Base-by-base conservation (phyloP, 495 filamentous ascomycete species). In the Podospora didyma region DNA sequence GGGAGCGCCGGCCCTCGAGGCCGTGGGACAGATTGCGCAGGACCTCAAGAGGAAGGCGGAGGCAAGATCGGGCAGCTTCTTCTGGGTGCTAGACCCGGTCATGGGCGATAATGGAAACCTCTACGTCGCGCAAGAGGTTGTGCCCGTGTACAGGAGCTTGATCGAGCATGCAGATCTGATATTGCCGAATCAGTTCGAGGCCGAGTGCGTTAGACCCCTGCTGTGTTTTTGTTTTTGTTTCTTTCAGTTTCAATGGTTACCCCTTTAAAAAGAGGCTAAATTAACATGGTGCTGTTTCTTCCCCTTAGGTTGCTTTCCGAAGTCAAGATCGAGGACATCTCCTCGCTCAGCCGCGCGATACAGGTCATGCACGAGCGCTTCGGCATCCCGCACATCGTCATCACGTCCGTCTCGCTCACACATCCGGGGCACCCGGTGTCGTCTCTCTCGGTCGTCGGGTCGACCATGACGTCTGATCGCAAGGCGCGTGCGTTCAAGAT, bases 61-160 rank as follows among this genome's bases (percentile, higher is more conserved):
- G 28, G 75, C 75, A 16, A 49, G 21, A 0, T 83, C 87, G 0
- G 91, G 91, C 0, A 85, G 82, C 22, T 94, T 97, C 74, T 97
- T 97, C 73, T 97, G 92, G 92, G 86, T 96, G n/a, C 77, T 98
- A 45, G 94, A 98, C 69, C 94, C 94, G 1, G 95, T 98, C 14
- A 98, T 98, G 94, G 94, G 94, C 45, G 94, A 98, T 66, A 88
- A 96, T 64, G 95, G 90, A 34, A 83, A 82, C 37, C 75, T 97
- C 20, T 98, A 98, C 69, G 91, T 98, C 46, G 87, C 83, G 21
- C 84, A 91, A 56, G 89, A 94, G 56, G 90, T 94, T 2, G 87
- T 96, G 31, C 91, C 92, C 0, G 89, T 87, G n/a, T 98, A 97
- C 69, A 91, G 88, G 69, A 79, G 77, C 14, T 74, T 95, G 47